phyloP scores from a whole-genome alignment of 2,329 filamentous ascomycete species.

The Macrophomina pseudophaseolina region DNA sequence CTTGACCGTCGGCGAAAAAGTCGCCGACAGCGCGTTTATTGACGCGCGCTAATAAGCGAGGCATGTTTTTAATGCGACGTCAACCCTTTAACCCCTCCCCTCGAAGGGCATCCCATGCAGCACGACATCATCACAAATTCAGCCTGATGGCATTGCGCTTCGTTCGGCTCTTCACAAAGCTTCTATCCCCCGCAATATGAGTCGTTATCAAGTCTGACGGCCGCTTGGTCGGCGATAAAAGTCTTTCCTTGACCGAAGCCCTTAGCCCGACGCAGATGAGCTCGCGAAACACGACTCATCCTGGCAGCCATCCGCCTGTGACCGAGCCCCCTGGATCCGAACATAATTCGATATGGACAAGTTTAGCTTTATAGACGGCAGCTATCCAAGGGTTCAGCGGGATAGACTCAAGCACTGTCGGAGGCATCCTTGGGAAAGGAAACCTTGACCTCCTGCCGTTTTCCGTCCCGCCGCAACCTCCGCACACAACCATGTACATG shows the following conservation, averaged over 20 bases:
- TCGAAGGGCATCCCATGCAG: background rate
- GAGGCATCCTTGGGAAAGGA: background rate
- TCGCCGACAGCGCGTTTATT: conserved; percentile 16
- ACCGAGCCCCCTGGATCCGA: background rate
- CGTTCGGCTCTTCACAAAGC: background rate
- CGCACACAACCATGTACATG: background rate
- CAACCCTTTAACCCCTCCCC: background rate
- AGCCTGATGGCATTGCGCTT: conserved; percentile 8
- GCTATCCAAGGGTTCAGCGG: background rate
- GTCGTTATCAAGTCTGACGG: conserved; percentile 3
- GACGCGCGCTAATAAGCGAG: conserved; percentile 8
- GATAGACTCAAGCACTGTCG: conserved; percentile 2
- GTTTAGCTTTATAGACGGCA: conserved; percentile 9
- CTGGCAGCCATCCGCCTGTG: conserved; percentile 11
- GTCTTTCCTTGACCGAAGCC: background rate
- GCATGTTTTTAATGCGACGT: conserved; percentile 23
- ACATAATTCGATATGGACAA: background rate
- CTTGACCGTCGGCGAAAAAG: conserved; percentile 13
- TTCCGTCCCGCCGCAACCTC: background rate
- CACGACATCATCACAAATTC: conserved; percentile 18
- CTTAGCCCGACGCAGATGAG: conserved; percentile 10
- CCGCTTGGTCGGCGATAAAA: conserved; percentile 15
- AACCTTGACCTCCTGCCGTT: conserved; percentile 7
- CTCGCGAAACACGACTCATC: conserved; percentile 7
- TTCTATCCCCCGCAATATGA: background rate